Conservation (phyloP, 2,329 filamentous ascomycete genomes). For the Neonectria neomacrospora region DNA sequence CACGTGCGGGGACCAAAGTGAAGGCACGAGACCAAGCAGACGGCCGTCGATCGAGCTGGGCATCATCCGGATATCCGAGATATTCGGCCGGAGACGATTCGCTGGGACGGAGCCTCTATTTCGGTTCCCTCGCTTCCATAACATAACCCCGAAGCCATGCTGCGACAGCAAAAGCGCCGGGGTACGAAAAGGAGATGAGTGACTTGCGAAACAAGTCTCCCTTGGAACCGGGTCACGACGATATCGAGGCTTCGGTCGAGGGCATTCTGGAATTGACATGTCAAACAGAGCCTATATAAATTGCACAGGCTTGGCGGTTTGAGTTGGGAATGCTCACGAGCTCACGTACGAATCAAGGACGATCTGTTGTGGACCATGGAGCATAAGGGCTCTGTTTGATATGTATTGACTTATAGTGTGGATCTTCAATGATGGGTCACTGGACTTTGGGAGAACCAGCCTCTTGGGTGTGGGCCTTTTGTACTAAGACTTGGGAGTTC, state of each 20-base stretch:
- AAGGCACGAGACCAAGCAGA: slow-evolving; percentile 8
- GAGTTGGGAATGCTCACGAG: not conserved
- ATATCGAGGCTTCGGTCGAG: not conserved
- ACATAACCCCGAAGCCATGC: not conserved
- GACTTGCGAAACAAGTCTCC: not conserved
- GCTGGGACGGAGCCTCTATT: not conserved
- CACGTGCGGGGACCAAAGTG: slow-evolving; percentile 22
- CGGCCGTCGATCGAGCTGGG: slow-evolving; percentile 2
- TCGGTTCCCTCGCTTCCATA: not conserved
- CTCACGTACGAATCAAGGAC: not conserved
- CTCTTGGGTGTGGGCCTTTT: not conserved
- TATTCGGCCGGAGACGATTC: not conserved
- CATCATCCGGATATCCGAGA: not conserved
- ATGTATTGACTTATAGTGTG: not conserved
- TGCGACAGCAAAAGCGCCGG: not conserved
- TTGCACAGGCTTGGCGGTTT: not conserved
- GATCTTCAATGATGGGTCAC: not conserved
- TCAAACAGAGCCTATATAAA: slow-evolving; percentile 2
- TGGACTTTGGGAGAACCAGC: not conserved
- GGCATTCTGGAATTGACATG: not conserved
- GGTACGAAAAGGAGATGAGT: not conserved
- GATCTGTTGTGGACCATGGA: not conserved
- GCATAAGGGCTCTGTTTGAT: not conserved
- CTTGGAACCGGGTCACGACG: not conserved
- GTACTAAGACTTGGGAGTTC: not conserved